Base-by-base conservation (phyloP, 768 basidiomycete genomes). In the Boletus reticuloceps region DNA sequence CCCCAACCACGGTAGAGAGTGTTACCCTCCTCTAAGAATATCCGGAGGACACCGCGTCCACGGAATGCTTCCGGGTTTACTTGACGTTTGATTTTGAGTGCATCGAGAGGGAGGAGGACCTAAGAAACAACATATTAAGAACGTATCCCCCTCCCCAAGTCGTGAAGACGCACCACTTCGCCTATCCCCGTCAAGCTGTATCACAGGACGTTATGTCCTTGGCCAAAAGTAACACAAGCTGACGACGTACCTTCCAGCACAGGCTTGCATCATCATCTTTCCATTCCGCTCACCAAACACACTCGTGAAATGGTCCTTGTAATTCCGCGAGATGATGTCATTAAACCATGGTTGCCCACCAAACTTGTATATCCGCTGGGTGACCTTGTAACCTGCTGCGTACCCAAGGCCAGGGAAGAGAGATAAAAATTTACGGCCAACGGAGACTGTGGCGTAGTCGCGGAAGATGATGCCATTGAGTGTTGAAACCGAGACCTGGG, bases 341-440 rank as follows among this genome's bases (percentile, higher is more conserved):
- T 94, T 89, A 74, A 98, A 97, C 82, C 86, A 98, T 14, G 96
- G 96, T 75, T 99, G 96, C 6, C 96, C 96, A 58, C 96, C 96
- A 65, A 98, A 99, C 75, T 97, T 99, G 85, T 95, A 96, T 64
- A 93, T 82, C 49, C 94, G 84, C 74, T 98, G 94, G 0, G 92
- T 74, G 66, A 98, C 76, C 73, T 98, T 99, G 85, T 98, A 99
- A 6, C 97, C 95, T 27, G 96, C 97, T 6, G 97, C 96, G 69
- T 99, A 99, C 3, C 96, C 96, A 5, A 99, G 84, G 50, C 94
- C 96, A 36, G 96, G 96, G 78, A 99, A 99, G n/a, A 99, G 82
- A 4, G 94, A 96, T 17, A 97, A 61, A 61, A 96, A 80, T 70
- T 89, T 91, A 39, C 76, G 77, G 7, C 77, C 73, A 2, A 90